Evolutionary conservation across 495 filamentous ascomycete genomes (phyloP), one percentile per base, ranked within the genome.

Genomic region (Daldinia decipiens): DNA sequence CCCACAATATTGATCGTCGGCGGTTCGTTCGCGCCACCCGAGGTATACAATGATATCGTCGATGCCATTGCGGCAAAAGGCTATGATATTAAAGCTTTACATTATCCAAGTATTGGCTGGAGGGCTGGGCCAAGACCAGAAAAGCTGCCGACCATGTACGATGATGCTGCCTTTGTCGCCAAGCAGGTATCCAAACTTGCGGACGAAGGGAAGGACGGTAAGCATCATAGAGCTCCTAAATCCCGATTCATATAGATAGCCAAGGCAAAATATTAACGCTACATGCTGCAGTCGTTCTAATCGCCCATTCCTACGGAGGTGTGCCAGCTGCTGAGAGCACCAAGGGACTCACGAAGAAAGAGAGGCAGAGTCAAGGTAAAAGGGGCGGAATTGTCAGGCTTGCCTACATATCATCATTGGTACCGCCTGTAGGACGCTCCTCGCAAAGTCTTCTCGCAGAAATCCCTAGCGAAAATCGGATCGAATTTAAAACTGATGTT

Each of bases 341-440:
- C n/a, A 80, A 82, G 50, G 81, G 80, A 26, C 65, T 85, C 17
- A 74, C 77, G 5, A 81, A 81, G 56, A 53, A 70, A 15, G 82
- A 79, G 8, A 74, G 84, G 40, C 67, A 79, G 27, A 71, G 72
- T 21, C 50, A 80, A 65, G 83, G 82, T 1, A 74, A 80, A 51
- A 71, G 76, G 36, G 78, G 78, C 0, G 81, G 82, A 0, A 74
- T 86, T 5, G 57, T 81, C 2, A 74, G 78, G 36, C 38, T 86
- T 27, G 62, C 80, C 4, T 85, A 84, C 60, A 80, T 81, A 51
- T 78, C 74, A 4, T 59, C 68, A 15, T 26, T 78, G 11, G 47
- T 78, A 5, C 45, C 62, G 5, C n/a, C 56, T 0, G 58, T 74
- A 8, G 78, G 78, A 13, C n/a, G 11, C 4, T 54, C 67, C 4